These are phyloP conservation scores for Nepenthes alata DNA, from an alignment of 179 eudicot genomes.

Conservation along the genomic window DNA sequence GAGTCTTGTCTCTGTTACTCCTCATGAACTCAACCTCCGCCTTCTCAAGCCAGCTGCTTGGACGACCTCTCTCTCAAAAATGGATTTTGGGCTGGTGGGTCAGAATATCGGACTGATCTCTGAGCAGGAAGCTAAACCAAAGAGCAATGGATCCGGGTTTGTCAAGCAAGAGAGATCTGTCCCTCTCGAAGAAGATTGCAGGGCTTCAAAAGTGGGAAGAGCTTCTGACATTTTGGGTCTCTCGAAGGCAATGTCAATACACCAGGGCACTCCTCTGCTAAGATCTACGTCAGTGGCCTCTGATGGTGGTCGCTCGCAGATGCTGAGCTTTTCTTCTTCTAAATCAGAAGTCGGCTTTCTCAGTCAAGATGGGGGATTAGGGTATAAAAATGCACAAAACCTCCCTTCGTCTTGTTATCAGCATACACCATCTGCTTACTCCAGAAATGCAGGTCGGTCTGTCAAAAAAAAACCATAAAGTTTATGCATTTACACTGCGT, in stretches of 20 bases:
- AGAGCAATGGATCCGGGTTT: slow-evolving; percentile 24
- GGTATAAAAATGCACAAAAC: slow-evolving; percentile 20
- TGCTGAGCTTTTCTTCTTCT: slow-evolving; percentile 68
- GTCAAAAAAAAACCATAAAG: neutral
- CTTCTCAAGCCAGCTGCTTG: slow-evolving; percentile 1
- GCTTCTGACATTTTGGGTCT: slow-evolving; percentile 23
- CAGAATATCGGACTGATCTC: neutral
- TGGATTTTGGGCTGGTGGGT: slow-evolving; percentile 56
- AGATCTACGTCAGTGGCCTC: slow-evolving; percentile 10
- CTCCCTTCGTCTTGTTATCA: slow-evolving; percentile 19
- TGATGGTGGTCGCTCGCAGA: slow-evolving; percentile 29
- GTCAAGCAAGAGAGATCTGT: slow-evolving; percentile 41
- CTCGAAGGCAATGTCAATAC: slow-evolving; percentile 9
- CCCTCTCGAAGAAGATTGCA: slow-evolving; percentile 27
- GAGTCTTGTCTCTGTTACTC: neutral
- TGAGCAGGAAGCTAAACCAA: slow-evolving; percentile 17
- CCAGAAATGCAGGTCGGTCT: slow-evolving; percentile 33
- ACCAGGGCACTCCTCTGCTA: slow-evolving; percentile 5
- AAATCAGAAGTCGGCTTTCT: slow-evolving; percentile 16
- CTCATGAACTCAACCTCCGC: slow-evolving; percentile 15
- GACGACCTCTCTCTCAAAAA: slow-evolving; percentile 5
- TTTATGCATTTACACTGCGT: too few relatives aligned
- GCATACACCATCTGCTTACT: slow-evolving; percentile 13
- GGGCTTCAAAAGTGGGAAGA: slow-evolving; percentile 35
- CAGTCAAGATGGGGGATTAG: slow-evolving; percentile 13